Evolutionary conservation across 1,284 basidiomycete species (phyloP).

Genomic region (Sanghuangporus weigelae): DNA sequence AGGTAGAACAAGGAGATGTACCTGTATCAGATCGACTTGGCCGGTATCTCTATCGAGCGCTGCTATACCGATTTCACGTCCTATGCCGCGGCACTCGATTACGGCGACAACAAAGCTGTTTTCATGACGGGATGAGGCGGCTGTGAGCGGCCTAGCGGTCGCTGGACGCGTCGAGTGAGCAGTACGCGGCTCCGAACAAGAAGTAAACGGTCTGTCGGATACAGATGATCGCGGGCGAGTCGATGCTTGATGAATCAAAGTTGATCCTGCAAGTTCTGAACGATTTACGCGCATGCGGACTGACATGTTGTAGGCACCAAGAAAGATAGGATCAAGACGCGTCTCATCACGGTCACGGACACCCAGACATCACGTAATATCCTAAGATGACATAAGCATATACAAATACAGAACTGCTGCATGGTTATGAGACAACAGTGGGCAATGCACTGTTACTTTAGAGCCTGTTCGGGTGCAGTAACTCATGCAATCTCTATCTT

Average conservation of each 20-base stretch:
- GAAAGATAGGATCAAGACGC: too few relatives aligned
- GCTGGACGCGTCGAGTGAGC: conserved; percentile 22
- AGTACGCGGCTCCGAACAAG: conserved; percentile 26
- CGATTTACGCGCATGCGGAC: too few relatives aligned
- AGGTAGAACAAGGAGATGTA: conserved; percentile 22
- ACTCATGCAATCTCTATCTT: too few relatives aligned
- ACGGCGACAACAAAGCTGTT: conserved; percentile 60
- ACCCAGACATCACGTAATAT: too few relatives aligned
- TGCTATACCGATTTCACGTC: conserved; percentile 81
- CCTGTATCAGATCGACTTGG: conserved; percentile 67
- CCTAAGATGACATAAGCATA: too few relatives aligned
- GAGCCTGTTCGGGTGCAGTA: too few relatives aligned
- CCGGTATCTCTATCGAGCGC: conserved; percentile 80
- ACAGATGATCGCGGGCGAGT: conserved; percentile 4
- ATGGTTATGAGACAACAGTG: too few relatives aligned
- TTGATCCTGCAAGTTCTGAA: too few relatives aligned
- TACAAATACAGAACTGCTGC: too few relatives aligned
- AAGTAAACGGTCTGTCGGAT: conserved; percentile 25
- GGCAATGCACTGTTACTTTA: too few relatives aligned
- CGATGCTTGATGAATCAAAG: conserved; percentile 3
- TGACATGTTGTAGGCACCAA: too few relatives aligned
- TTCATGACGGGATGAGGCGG: conserved; percentile 52
- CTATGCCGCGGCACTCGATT: conserved; percentile 69
- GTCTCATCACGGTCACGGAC: too few relatives aligned
- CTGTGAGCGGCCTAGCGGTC: conserved; percentile 52